Evolutionary conservation across 352 stramenopile genomes (phyloP).

Genomic region (Phytopythium delawarense): DNA sequence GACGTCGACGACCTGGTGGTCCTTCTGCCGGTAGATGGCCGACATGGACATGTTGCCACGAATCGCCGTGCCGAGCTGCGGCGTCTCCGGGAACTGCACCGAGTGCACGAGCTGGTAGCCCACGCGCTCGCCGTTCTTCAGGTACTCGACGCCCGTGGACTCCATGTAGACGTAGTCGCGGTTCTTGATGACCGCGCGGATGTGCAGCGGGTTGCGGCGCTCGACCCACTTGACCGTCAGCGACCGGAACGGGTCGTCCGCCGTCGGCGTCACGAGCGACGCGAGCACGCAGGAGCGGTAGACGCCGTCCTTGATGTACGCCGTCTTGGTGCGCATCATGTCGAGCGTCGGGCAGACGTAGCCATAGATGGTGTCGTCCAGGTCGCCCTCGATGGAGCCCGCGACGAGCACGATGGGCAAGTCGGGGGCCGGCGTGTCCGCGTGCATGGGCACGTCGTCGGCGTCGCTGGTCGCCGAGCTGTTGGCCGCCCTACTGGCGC

Average conservation of each 20-base stretch:
- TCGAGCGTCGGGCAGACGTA: constrained; percentile 23
- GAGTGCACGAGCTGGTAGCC: constrained; percentile 54
- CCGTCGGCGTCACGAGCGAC: constrained; percentile 20
- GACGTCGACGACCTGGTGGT: constrained; percentile 36
- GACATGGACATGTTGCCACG: constrained; percentile 47
- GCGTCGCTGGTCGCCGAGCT: background rate
- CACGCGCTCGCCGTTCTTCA: constrained; percentile 35
- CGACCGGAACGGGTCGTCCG: constrained; percentile 24
- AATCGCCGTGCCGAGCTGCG: constrained; percentile 13
- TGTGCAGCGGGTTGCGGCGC: constrained; percentile 19
- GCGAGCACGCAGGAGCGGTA: constrained; percentile 24
- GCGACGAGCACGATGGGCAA: constrained; percentile 28
- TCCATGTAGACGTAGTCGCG: constrained; percentile 55
- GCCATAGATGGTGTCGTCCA: constrained; percentile 40
- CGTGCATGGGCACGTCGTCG: constrained; percentile 6
- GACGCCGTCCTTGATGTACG: constrained; percentile 27
- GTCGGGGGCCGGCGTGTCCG: constrained; percentile 11
- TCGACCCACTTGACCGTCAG: constrained; percentile 36
- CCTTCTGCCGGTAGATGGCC: constrained; percentile 28
- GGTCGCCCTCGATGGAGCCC: constrained; percentile 26
- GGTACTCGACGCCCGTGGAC: constrained; percentile 26
- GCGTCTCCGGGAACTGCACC: constrained; percentile 29
- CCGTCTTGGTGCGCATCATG: constrained; percentile 32
- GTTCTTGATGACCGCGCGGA: constrained; percentile 31
- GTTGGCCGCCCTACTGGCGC: background rate